Conservation (phyloP, 1,139 yeast species). For the Taphrina flavorubra region DNA sequence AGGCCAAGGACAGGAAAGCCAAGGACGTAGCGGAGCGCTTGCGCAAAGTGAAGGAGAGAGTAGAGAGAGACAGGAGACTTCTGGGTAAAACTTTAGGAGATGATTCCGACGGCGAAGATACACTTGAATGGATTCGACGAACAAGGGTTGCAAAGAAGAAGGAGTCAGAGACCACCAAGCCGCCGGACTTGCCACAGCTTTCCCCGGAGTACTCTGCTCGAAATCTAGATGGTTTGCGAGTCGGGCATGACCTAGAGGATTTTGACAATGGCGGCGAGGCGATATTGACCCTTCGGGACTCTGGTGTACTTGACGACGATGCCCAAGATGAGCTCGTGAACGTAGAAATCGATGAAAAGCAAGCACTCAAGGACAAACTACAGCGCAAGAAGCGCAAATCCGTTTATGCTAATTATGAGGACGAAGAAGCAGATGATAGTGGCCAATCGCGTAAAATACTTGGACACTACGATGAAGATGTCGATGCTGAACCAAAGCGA, state of each 20-base stretch:
- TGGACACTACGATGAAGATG: constrained; percentile 49
- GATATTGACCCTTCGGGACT: constrained; percentile 70
- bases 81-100: constrained; percentile 50
- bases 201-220: constrained; percentile 47
- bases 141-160: constrained; percentile 43
- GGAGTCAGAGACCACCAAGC: constrained; percentile 22
- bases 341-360: constrained; percentile 54
- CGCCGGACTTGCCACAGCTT: background rate
- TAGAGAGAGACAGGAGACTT: constrained; percentile 47
- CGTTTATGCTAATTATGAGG: constrained; percentile 40
- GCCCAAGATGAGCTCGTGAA: constrained; percentile 60
- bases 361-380: constrained; percentile 50
- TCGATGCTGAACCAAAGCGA: constrained; percentile 44
- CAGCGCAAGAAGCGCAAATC: constrained; percentile 48
- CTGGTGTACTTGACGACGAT: constrained; percentile 59
- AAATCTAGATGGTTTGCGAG: constrained; percentile 55
- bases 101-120: constrained; percentile 48
- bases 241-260: constrained; percentile 58
- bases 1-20: constrained; percentile 45
- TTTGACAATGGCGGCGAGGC: constrained; percentile 57
- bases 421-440: constrained; percentile 48
- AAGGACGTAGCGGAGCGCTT: constrained; percentile 37
- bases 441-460: constrained; percentile 46
- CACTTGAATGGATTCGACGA: constrained; percentile 46
- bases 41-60: constrained; percentile 46